Evolutionary conservation across 179 eudicot species (phyloP), one percentile per base, ranked within the genome.

Genomic region (Patellifolia procumbens): DNA sequence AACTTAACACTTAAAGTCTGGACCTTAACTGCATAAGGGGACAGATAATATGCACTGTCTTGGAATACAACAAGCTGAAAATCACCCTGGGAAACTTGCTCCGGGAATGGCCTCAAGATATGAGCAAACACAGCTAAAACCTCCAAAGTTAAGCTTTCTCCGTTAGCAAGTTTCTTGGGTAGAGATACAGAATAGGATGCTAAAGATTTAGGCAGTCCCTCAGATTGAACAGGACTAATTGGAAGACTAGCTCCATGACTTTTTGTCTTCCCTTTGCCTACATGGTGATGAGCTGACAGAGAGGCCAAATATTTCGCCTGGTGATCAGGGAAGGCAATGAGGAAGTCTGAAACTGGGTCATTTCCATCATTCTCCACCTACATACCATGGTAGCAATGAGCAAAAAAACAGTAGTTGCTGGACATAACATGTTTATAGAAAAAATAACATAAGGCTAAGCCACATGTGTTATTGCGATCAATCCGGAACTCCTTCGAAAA

Each of bases 61-160:
- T 90, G 91, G 84, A 93, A 87, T 45, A 85, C 72, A 48, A 96
- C 85, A 16, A 91, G 88, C 88, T 96, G 99, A 71, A 67, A 79
- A 81, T 91, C 89, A 84, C 87, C 96, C 82, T 93, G 99, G 53
- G 96, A 85, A 59, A 93, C 93, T 83, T 89, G 87, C 81, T 91
- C 96, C 46, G 99, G 99, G 78, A 89, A 88, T n/a, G 96, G 98
- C 76, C 67, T 88, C 79, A 90, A 76, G 60, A 85, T 46, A 81
- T 91, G 91, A 55, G 94, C 85, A 68, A 93, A 96, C 42, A 82
- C 94, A 13, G 93, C 90, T 85, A 86, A 82, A 77, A 91, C 81
- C 60, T 89, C 94, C 83, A 93, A 70, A 72, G 79, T 90, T 83
- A 87, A 64, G 63, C 84, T 85, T 81, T 86, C 87, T 65, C 96